phyloP scores from a whole-genome alignment of 768 basidiomycete genomes.

The Clathrus columnatus region DNA sequence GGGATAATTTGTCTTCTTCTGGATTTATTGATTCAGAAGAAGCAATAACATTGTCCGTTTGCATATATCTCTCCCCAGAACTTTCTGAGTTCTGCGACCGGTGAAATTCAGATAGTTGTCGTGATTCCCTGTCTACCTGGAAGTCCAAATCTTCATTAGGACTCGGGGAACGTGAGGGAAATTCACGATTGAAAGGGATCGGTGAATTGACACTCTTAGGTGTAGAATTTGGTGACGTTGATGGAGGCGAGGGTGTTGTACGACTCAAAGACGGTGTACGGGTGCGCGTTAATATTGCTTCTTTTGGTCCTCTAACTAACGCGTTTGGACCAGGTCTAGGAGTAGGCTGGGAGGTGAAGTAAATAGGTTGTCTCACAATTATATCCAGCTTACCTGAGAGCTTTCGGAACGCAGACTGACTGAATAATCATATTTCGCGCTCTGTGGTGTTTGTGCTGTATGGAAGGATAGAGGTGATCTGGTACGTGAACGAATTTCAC shows the following conservation, averaged over 20 bases:
- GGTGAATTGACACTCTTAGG: conserved; percentile 24
- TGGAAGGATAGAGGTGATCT: conserved; percentile 3
- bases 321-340: conserved; percentile 59
- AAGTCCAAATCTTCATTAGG: not conserved
- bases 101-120: not conserved
- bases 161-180: not conserved
- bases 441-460: conserved; percentile 2
- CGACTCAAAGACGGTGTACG: conserved; percentile 63
- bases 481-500: not conserved
- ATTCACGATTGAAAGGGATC: not conserved
- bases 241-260: conserved; percentile 48
- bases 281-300: conserved; percentile 28
- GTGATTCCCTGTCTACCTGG: not conserved
- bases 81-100: not conserved
- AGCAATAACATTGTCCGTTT: not conserved
- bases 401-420: conserved; percentile 50
- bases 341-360: conserved; percentile 38
- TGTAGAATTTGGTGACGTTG: conserved; percentile 57
- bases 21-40: not conserved
- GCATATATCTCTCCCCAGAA: not conserved
- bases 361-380: not conserved
- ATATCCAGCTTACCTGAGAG: conserved; percentile 37
- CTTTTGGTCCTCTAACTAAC: conserved; percentile 38
- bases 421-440: conserved; percentile 40
- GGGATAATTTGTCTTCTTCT: not conserved